Evolutionary conservation across 192 early-diverging fungal species (phyloP), one percentile per base, ranked within the genome.

Genomic region (Obelidium mucronatum): DNA sequence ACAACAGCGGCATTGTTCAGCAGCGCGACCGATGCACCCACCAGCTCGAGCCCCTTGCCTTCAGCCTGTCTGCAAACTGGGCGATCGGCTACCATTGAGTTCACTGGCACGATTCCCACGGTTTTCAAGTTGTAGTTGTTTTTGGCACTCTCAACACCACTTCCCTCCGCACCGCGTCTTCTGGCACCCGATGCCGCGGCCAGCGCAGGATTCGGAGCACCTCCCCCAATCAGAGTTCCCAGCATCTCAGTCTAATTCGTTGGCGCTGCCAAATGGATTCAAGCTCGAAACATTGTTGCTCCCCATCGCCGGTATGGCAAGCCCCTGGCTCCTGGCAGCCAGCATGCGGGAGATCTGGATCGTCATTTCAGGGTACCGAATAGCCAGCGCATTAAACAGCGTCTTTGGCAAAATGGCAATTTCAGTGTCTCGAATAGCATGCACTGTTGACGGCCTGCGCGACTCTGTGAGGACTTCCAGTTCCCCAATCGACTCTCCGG

Each of bases 401-500:
- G 96, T 94, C 56, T 94, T 95, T 3, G 98, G 98, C 84, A 99
- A 93, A 15, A 97, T 89, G 26, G 95, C 95, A 30, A 98, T 87
- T 82, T 99, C 97, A 0, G 95, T 92, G 78, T 98, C 98, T 51
- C 98, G 92, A 73, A 99, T 99, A 1, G 98, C 98, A 74, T 99
- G 97, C 31, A 98, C 84, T 3, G 95, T 99, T 26, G 91, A 92
- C 24, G 88, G 88, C 53, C 93, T 90, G 2, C 89, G 87, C 15
- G 86, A 82, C 79, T 84, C 91, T 77, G 89, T 92, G 42, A 99
- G 80, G 13, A 98, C 92, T 74, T 96, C 96, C 26, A 96, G 83
- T 80, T 99, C 98, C 55, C 98, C 98, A 1, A 99, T 91, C 33
- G 93, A 95, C 66, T 99, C 95, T 36, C 95, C 94, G 69, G 96